Conservation (phyloP, 2,329 filamentous ascomycete genomes). For the Hypoxylon sp. region DNA sequence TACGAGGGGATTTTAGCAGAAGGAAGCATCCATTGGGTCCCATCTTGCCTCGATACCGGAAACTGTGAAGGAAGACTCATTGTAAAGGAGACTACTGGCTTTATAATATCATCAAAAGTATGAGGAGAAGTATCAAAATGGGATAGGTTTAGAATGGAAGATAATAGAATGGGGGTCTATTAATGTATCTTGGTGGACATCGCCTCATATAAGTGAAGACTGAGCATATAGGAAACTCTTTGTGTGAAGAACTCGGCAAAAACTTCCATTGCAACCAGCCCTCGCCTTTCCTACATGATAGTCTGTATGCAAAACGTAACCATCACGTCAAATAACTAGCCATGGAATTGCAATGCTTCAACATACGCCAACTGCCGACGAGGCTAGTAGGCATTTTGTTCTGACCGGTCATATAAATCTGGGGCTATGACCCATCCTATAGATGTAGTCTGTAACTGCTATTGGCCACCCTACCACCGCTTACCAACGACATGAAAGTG, state of each 20-base stretch:
- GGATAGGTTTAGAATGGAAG: not conserved
- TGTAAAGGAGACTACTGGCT: not conserved
- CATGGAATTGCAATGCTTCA: not conserved
- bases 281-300: not conserved
- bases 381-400: not conserved
- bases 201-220: not conserved
- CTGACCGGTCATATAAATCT: not conserved
- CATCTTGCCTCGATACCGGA: conserved; percentile 4
- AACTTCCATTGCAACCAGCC: not conserved
- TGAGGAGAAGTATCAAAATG: too few species aligned
- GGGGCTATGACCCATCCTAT: not conserved
- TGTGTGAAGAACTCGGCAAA: not conserved
- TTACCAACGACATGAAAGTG: not conserved
- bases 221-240: not conserved
- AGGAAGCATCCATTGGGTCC: conserved; percentile 6
- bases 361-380: not conserved
- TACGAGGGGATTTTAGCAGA: conserved; percentile 10
- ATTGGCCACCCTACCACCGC: not conserved
- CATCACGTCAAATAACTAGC: not conserved
- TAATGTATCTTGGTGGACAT: not conserved
- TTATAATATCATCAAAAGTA: not conserved
- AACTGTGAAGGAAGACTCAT: conserved; percentile 23
- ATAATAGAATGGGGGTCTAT: not conserved
- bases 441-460: not conserved
- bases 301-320: not conserved